These are phyloP conservation scores for Coniosporium apollinis DNA, from an alignment of 495 filamentous ascomycete species.

Conservation along the genomic window DNA sequence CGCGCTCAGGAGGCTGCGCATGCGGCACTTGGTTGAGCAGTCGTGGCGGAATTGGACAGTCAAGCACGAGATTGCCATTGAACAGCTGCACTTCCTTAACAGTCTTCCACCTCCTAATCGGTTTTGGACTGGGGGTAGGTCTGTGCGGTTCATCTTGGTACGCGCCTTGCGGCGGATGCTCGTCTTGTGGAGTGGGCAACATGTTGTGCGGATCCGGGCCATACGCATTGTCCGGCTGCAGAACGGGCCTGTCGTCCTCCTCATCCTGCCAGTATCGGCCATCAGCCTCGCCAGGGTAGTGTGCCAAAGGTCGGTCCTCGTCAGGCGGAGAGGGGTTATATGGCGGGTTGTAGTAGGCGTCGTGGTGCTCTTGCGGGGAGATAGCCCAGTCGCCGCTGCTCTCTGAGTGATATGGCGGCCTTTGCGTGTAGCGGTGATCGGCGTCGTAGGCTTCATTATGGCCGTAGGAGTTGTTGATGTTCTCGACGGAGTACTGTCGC, in stretches of 20 bases:
- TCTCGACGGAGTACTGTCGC: slow-evolving; percentile 68
- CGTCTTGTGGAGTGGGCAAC: slow-evolving; percentile 20
- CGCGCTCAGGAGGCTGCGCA: slow-evolving; percentile 61
- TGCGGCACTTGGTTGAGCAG: slow-evolving; percentile 74
- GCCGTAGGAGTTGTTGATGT: slow-evolving; percentile 51
- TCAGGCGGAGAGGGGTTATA: slow-evolving; percentile 54
- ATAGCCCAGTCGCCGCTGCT: slow-evolving; percentile 48
- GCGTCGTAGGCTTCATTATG: slow-evolving; percentile 49
- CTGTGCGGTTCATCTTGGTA: slow-evolving; percentile 20
- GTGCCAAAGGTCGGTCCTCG: slow-evolving; percentile 31
- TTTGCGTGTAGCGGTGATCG: slow-evolving; percentile 22
- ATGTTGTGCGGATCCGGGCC: slow-evolving; percentile 33
- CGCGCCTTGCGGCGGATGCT: slow-evolving; percentile 23
- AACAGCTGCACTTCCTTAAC: slow-evolving; percentile 96
- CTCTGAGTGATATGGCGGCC: slow-evolving; percentile 20
- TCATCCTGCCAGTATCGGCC: slow-evolving; percentile 36
- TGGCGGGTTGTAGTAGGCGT: slow-evolving; percentile 68
- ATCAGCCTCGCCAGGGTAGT: slow-evolving; percentile 31
- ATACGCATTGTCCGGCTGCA: slow-evolving; percentile 38
- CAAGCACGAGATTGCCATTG: slow-evolving; percentile 90
- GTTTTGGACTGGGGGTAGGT: slow-evolving; percentile 37
- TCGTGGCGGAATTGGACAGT: slow-evolving; percentile 87
- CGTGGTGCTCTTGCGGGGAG: slow-evolving; percentile 68
- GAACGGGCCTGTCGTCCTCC: slow-evolving; percentile 42
- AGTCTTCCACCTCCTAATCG: slow-evolving; percentile 87